Evolutionary conservation across 2,329 filamentous ascomycete genomes (phyloP).

Genomic region (Penicillium sp.): DNA sequence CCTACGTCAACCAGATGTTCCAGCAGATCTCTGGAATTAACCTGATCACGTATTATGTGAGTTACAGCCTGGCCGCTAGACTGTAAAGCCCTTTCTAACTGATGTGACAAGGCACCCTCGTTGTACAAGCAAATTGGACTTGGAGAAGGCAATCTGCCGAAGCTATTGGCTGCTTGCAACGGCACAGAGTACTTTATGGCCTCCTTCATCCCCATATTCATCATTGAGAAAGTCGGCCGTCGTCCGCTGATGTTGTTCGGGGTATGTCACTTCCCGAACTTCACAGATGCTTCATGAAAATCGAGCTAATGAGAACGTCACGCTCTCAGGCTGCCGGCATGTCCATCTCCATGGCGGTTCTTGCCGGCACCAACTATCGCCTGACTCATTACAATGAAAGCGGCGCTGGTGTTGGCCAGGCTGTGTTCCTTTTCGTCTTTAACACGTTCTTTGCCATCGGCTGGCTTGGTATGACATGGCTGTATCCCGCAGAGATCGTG

Average conservation of each 20-base stretch:
- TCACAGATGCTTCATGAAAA: not conserved
- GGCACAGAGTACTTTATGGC: conserved; percentile 54
- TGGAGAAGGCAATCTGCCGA: conserved; percentile 16
- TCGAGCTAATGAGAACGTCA: too few relatives aligned
- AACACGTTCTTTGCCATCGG: conserved; percentile 63
- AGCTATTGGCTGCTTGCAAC: conserved; percentile 50
- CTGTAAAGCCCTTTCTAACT: not conserved
- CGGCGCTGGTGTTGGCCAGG: conserved; percentile 45
- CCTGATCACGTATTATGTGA: conserved; percentile 42
- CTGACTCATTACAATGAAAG: conserved; percentile 34
- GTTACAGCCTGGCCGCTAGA: not conserved
- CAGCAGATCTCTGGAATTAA: conserved; percentile 46
- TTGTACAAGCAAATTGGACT: conserved; percentile 26
- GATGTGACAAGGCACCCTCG: conserved; percentile 16
- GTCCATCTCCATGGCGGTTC: conserved; percentile 63
- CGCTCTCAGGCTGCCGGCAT: conserved; percentile 50
- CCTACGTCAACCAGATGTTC: conserved; percentile 58
- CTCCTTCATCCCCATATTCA: conserved; percentile 49
- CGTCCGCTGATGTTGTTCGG: conserved; percentile 73
- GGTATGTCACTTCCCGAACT: conserved; percentile 24
- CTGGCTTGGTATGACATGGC: conserved; percentile 65
- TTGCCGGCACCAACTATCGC: conserved; percentile 38
- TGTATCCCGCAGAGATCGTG: conserved; percentile 60
- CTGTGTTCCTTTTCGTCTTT: conserved; percentile 62
- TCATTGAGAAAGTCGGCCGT: conserved; percentile 52